Evolutionary conservation across 805 yeast species (phyloP), one percentile per base, ranked within the genome.

Genomic region (Starmerella potacharoeniae): DNA sequence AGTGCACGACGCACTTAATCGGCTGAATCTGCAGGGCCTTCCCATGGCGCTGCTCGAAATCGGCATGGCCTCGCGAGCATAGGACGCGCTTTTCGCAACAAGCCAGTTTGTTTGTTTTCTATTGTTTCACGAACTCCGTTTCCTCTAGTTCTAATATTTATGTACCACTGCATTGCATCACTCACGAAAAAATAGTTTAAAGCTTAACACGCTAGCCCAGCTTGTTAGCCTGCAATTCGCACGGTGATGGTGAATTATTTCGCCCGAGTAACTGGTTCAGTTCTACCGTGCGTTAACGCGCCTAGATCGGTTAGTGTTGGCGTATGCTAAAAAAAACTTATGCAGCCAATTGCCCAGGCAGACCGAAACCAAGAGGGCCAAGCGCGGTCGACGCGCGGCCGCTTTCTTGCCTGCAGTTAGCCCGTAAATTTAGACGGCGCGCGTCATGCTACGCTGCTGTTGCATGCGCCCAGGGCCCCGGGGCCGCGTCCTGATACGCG

Each of bases 51-150:
- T 51, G 17, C 35, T 29, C 5, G 53, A 51, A 17, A 42, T 51
- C 13, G 49, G 49, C 9, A 35, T 51, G 49, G 42, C 46, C 10
- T n/a, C 53, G 5, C 45, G 46, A 34, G 10, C 49, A 28, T 43
- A 43, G 29, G 3, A 9, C 13, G 36, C 13, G 2, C 10, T 34
- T 9, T 13, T 34, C 10, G 10, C 36, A 22, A 22, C 22, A 22
- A 22, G 22, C 22, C 22, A 22, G 22, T 22, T 22, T 22, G 22
- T 22, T 22, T 22, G 22, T 22, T 11, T 14, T 36, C 7, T 14
- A 36, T 36, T 36, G 40, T 36, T 13, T 11, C 31, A 42, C 22
- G 22, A 42, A 14, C 9, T 22, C 7, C 13, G n/a, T 28, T 10
- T 40, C n/a, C 4, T 17, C 29, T 30, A 11, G 14, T 5, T n/a